phyloP scores from a whole-genome alignment of 441 rosid genomes.

The Aquilaria agallochum region DNA sequence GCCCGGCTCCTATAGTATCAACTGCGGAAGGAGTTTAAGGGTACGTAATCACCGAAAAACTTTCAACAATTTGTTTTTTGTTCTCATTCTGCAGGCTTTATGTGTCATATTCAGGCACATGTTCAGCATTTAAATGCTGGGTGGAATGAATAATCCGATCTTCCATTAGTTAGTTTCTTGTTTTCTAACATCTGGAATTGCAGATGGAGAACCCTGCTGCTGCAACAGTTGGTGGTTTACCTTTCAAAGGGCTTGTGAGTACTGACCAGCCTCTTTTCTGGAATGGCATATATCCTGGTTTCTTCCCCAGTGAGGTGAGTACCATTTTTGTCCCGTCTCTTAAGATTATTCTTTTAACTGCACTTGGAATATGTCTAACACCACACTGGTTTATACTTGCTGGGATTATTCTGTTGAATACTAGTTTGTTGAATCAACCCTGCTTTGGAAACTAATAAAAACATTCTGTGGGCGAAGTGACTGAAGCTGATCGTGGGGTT shows the following conservation, averaged over 20 bases:
- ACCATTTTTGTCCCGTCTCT: slow-evolving; percentile 15
- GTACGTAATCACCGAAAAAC: slow-evolving; percentile 23
- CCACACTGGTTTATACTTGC: no score
- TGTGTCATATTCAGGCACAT: no score
- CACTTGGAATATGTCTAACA: no score
- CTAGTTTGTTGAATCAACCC: no score
- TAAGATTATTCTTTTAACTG: background rate
- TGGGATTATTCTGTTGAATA: no score
- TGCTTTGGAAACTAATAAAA: no score
- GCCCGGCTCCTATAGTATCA: slow-evolving; percentile 26
- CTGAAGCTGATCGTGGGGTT: no score
- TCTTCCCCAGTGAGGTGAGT: slow-evolving; percentile 48
- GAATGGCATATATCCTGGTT: slow-evolving; percentile 44
- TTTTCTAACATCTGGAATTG: slow-evolving; percentile 18
- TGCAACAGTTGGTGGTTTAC: slow-evolving; percentile 32
- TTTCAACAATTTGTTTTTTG: slow-evolving; percentile 3
- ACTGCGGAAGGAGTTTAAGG: slow-evolving; percentile 40
- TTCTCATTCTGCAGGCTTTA: background rate
- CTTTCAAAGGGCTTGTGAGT: slow-evolving; percentile 42
- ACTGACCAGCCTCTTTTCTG: slow-evolving; percentile 47
- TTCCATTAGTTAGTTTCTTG: background rate
- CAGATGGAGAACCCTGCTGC: slow-evolving; percentile 48
- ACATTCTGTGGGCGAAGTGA: no score
- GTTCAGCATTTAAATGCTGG: no score
- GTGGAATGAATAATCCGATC: no score